Evolutionary conservation across 768 basidiomycete genomes (phyloP).

Genomic region (Russula ochroleuca): DNA sequence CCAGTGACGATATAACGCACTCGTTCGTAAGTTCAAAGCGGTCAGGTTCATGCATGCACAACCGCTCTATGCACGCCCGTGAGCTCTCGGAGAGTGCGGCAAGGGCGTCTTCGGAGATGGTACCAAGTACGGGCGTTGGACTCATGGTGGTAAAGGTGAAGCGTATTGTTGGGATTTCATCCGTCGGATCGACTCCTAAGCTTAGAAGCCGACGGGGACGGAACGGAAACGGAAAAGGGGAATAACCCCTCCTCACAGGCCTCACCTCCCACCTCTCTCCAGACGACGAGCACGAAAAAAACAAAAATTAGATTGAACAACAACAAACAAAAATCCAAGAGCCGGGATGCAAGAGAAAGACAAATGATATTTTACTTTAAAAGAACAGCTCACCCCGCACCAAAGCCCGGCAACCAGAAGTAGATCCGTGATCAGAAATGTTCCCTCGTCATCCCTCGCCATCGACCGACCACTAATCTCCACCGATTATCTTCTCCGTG

Average conservation of each 20-base stretch:
- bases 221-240: not conserved
- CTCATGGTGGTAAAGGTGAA: constrained; percentile 9
- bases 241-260: not conserved
- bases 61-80: constrained; percentile 18
- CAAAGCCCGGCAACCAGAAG: not conserved
- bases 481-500: constrained; percentile 12
- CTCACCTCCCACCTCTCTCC: not conserved
- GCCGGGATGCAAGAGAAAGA: not conserved
- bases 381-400: not conserved
- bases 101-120: constrained; percentile 6
- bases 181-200: not conserved
- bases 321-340: not conserved
- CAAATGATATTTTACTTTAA: not conserved
- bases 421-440: constrained; percentile 5
- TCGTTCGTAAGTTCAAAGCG: not conserved
- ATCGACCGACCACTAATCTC: not conserved
- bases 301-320: not conserved
- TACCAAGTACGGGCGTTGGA: not conserved
- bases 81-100: constrained; percentile 14
- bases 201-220: not conserved
- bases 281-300: not conserved
- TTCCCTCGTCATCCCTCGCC: not conserved
- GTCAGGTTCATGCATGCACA: constrained; percentile 16
- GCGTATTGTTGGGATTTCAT: not conserved
- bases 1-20: constrained; percentile 13